Percentiles rank a stretch among this genome's conserved stretches.
Evolutionary conservation across 139 green algal genomes (phyloP).

Genomic region (Mesostigma viride): DNA sequence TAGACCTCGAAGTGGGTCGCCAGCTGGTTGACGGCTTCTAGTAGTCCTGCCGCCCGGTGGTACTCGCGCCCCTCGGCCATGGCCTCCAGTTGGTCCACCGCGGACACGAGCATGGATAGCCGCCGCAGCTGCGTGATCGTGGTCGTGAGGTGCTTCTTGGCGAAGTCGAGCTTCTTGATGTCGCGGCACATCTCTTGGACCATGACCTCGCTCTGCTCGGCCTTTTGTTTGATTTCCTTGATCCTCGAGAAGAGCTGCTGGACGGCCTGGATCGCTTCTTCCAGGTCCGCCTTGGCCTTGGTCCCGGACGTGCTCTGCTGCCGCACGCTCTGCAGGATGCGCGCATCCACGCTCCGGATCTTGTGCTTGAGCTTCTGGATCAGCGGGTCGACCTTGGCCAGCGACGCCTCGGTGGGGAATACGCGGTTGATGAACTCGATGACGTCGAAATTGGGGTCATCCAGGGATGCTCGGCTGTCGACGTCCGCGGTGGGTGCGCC

Average conservation of each 20-base stretch:
- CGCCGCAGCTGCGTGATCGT: conserved; percentile 87
- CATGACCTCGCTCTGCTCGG: conserved; percentile 80
- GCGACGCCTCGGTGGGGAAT: conserved; percentile 45
- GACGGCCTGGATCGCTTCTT: conserved; percentile 26
- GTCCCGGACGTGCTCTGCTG: conserved; percentile 57
- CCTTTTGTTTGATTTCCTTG: conserved; percentile 76
- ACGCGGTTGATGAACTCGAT: conserved; percentile 35
- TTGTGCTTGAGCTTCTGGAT: conserved; percentile 58
- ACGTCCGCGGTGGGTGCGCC: no score
- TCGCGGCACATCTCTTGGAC: conserved; percentile 94
- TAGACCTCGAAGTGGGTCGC: conserved; percentile 80
- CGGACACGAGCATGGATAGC: conserved; percentile 76
- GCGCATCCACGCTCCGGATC: conserved; percentile 71
- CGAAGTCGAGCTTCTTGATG: conserved; percentile 91
- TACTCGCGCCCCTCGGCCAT: conserved; percentile 57
- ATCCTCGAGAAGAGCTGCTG: conserved; percentile 67
- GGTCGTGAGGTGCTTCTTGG: conserved; percentile 88
- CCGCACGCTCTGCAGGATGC: conserved; percentile 79
- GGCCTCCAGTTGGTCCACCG: conserved; percentile 39
- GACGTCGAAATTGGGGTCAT: no score
- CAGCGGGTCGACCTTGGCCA: conserved; percentile 66
- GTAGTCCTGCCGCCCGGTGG: conserved; percentile 71
- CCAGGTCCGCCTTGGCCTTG: conserved; percentile 41
- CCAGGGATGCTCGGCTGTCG: no score
- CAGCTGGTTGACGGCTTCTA: conserved; percentile 89